Base-by-base conservation (phyloP, 2,329 filamentous ascomycete genomes). In the Aspergillus bombycis region DNA sequence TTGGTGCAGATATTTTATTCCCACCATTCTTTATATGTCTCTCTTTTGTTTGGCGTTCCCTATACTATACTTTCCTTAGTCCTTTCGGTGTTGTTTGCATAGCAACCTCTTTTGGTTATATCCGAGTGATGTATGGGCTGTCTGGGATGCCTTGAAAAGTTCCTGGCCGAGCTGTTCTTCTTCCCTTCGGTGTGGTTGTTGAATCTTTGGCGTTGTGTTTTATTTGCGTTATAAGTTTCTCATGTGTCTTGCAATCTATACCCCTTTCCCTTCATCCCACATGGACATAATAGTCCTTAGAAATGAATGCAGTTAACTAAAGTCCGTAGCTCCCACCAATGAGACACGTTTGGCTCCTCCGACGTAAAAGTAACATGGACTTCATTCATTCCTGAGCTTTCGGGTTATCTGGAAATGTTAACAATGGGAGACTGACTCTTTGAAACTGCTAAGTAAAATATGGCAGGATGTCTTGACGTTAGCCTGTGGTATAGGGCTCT, bases 111-210 rank as follows among this genome's bases (percentile, higher is more conserved):
- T 57, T 55, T 45, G 28, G 12, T n/a, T 52, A n/a, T 14, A 16
- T 57, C 36, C 26, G 38, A 60, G 19, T 41, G 36, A 28, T 52
- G 26, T 41, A 58, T 36, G 34, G 55, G 28, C 32, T 48, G 21
- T 38, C 26, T 59, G 36, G 38, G 23, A 28, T 62, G 61, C 43
- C 48, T 32, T 43, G 56, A 62, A 62, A 58, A 58, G 28, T 48
- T 52, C 38, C 46, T 54, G 34, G 38, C 56, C 56, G 60, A 46
- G 46, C 34, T 54, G 32, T 54, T 41, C 58, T 41, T 60, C 36
- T 28, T 54, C 1, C 30, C n/a, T 23, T 55, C 10, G 21, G 16
- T 10, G n/a, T 36, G 16, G 21, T 55, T 26, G n/a, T 55, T 38
- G 34, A 16, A 16, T 41, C 23, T 55, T 38, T 48, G 26, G 43